phyloP scores from a whole-genome alignment of 1,139 yeast species.

The Hyphopichia pseudoburtonii region DNA sequence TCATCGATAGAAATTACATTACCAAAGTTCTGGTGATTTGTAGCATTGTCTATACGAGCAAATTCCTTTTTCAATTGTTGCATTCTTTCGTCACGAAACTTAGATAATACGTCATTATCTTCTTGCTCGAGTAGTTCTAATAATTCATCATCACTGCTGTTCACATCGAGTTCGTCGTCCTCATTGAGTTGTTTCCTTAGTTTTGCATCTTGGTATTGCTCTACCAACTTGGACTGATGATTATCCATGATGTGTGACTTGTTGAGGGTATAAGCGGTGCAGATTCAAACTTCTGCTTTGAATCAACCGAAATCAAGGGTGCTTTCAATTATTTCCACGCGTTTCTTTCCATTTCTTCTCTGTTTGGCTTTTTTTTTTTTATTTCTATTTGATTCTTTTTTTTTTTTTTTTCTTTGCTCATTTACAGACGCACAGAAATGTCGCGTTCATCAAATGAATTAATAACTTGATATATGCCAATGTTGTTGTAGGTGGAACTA shows the following conservation, averaged over 20 bases:
- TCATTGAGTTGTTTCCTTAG: constrained; percentile 14
- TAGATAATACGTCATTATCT: constrained; percentile 26
- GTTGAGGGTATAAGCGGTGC: too few species aligned
- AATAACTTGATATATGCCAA: not conserved
- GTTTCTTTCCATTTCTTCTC: too few species aligned
- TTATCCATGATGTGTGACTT: too few species aligned
- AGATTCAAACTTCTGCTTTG: too few species aligned
- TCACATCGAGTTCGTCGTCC: constrained; percentile 18
- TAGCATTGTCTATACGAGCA: constrained; percentile 36
- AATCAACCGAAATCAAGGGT: too few species aligned
- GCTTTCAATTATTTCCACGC: too few species aligned
- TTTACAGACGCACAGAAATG: not conserved
- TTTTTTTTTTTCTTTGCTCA: not conserved
- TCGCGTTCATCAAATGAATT: not conserved
- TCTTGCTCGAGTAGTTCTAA: constrained; percentile 38
- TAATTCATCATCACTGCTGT: constrained; percentile 36
- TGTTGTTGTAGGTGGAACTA: not conserved
- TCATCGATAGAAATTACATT: constrained; percentile 35
- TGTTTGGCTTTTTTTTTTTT: too few species aligned
- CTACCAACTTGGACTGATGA: constrained; percentile 34
- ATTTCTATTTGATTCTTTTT: not conserved
- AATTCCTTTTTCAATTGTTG: constrained; percentile 48
- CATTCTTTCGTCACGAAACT: constrained; percentile 50
- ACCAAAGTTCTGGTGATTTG: constrained; percentile 41
- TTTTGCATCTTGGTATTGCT: constrained; percentile 41